These are phyloP conservation scores for Trifolium dubium DNA, from an alignment of 306 rosid species.

Conservation along the genomic window DNA sequence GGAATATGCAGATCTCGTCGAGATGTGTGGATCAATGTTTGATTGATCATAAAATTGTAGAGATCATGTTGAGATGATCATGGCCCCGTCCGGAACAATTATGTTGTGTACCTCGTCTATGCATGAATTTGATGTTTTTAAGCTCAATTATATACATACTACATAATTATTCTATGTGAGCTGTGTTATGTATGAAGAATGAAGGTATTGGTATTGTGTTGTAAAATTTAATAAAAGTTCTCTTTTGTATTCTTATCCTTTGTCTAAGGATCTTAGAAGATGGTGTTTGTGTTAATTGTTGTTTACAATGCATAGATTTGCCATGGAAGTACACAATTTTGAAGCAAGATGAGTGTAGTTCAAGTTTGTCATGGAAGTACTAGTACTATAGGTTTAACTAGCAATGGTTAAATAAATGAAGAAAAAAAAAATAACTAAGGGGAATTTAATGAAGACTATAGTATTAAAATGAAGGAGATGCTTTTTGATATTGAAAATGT, in stretches of 20 bases:
- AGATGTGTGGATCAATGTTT: too few species aligned
- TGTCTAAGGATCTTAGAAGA: neutral
- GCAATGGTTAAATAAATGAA: slow-evolving; percentile 7
- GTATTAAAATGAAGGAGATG: slow-evolving; percentile 35
- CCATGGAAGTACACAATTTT: neutral
- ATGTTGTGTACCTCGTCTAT: neutral
- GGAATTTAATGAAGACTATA: slow-evolving; percentile 9
- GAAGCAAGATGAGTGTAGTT: slow-evolving; percentile 15
- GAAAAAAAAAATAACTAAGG: neutral
- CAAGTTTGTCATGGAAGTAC: neutral
- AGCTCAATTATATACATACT: slow-evolving; percentile 38
- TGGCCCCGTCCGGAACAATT: neutral
- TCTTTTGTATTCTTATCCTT: neutral
- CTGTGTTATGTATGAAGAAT: neutral
- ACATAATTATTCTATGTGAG: slow-evolving; percentile 24
- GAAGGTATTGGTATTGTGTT: neutral
- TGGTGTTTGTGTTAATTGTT: slow-evolving; percentile 28
- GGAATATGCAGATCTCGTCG: too few species aligned
- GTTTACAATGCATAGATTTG: slow-evolving; percentile 36
- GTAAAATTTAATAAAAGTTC: slow-evolving; percentile 28
- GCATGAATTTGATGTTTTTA: slow-evolving; percentile 34
- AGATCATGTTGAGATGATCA: neutral
- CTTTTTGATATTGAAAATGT: slow-evolving; percentile 26
- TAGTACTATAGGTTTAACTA: neutral
- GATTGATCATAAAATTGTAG: neutral